A percentile compares a stretch with the other conserved stretches of the same genome.
phyloP scores from a whole-genome alignment of 345 rosid species.

The Isatis tinctoria region DNA sequence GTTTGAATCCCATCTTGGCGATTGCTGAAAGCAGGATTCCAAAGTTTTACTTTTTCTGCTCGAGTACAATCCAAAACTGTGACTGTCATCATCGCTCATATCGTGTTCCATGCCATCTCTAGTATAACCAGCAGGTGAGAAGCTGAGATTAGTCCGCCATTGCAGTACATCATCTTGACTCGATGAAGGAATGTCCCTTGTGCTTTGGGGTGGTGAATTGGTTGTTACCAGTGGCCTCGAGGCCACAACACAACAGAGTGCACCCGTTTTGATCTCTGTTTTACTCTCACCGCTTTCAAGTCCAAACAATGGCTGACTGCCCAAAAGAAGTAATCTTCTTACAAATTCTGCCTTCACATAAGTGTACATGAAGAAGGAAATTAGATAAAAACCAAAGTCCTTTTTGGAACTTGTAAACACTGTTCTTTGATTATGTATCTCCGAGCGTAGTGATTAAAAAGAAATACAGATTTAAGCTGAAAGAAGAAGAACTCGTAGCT shows the following conservation, averaged over 20 bases:
- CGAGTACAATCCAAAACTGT: conserved; percentile 42
- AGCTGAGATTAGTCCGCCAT: conserved; percentile 82
- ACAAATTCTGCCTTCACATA: background rate
- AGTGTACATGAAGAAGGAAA: background rate
- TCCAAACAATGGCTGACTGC: background rate
- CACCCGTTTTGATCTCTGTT: conserved; percentile 67
- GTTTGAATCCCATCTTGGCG: conserved; percentile 57
- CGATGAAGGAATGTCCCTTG: conserved; percentile 34
- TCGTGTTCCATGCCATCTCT: conserved; percentile 53
- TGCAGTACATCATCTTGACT: conserved; percentile 49
- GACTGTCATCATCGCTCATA: conserved; percentile 23
- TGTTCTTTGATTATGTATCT: background rate
- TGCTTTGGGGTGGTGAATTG: conserved; percentile 32
- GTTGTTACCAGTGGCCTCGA: conserved; percentile 77
- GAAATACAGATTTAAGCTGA: background rate
- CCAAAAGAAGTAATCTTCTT: background rate
- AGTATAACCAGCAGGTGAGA: conserved; percentile 69
- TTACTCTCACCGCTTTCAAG: background rate
- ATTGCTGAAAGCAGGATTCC: conserved; percentile 59
- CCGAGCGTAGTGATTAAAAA: background rate
- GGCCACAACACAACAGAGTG: conserved; percentile 92
- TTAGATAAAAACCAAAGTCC: background rate
- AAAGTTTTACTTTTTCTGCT: conserved; percentile 52
- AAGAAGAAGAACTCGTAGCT: background rate
- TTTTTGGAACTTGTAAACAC: background rate